A percentile compares a stretch with the other conserved stretches of the same genome.
Evolutionary conservation across 1,139 yeast genomes (phyloP).

Genomic region (Scheffersomyces stambukii): DNA sequence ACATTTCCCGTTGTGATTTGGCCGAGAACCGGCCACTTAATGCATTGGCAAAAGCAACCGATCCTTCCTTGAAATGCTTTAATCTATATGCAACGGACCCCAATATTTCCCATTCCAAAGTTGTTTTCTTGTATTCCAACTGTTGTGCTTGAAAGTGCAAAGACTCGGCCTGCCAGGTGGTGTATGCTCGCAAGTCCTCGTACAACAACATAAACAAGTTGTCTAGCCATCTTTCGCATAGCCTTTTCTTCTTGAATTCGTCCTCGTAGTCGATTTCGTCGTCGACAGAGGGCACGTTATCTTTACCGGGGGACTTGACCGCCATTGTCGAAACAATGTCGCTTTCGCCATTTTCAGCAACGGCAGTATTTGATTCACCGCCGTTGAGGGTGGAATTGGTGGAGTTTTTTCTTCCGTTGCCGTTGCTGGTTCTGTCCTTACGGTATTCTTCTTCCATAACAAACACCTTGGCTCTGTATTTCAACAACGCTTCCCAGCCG

Average conservation of each 20-base stretch:
- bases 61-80: constrained; percentile 74
- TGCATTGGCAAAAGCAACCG: constrained; percentile 79
- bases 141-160: constrained; percentile 65
- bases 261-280: constrained; percentile 24
- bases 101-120: constrained; percentile 90
- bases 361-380: constrained; percentile 1
- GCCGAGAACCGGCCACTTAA: constrained; percentile 77
- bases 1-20: constrained; percentile 69
- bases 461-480: constrained; percentile 76
- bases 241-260: constrained; percentile 65
- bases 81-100: constrained; percentile 80
- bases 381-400: constrained; percentile 12
- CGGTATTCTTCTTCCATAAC: constrained; percentile 93
- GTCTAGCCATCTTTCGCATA: constrained; percentile 95
- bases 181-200: constrained; percentile 81
- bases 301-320: constrained; percentile 32
- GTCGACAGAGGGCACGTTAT: constrained; percentile 6
- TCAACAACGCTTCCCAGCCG: constrained; percentile 89
- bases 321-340: constrained; percentile 36
- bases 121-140: constrained; percentile 69
- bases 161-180: constrained; percentile 88
- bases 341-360: constrained; percentile 9
- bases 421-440: constrained; percentile 32
- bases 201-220: constrained; percentile 80
- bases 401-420: constrained; percentile 15